Evolutionary conservation across 2,329 filamentous ascomycete species (phyloP).

Genomic region (Colletotrichum orchidophilum): DNA sequence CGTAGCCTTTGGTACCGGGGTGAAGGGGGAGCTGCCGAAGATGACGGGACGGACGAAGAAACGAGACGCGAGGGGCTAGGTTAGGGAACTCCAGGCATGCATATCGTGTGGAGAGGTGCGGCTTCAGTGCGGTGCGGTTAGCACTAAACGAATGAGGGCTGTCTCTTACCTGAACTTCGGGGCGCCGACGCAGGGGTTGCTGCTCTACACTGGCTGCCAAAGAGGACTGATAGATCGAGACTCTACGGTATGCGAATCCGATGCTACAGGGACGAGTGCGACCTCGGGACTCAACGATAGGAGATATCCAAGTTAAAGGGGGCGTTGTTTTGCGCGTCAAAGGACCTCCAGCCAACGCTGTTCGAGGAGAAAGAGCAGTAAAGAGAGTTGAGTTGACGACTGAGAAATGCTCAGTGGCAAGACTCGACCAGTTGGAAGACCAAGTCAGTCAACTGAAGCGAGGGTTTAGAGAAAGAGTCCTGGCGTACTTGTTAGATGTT

Average conservation of each 20-base stretch:
- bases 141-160: constrained; percentile 28
- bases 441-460: neutral
- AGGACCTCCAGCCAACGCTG: neutral
- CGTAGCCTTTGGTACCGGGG: constrained; percentile 25
- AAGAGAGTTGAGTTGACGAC: neutral
- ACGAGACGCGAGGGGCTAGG: constrained; percentile 28
- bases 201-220: neutral
- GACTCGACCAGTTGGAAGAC: neutral
- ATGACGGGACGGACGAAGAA: constrained; percentile 29
- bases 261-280: neutral
- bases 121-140: constrained; percentile 23
- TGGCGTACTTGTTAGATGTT: constrained; percentile 18
- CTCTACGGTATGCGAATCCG: neutral
- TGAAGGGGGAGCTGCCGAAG: constrained; percentile 28
- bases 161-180: constrained; percentile 30
- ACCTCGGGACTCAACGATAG: neutral
- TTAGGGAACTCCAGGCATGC: constrained; percentile 26
- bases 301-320: neutral
- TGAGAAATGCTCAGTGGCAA: neutral
- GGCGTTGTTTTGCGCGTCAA: neutral
- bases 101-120: constrained; percentile 32
- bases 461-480: neutral
- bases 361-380: neutral
- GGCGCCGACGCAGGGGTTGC: neutral
- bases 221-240: neutral